Conservation (phyloP, 2,329 filamentous ascomycete species). For the Talaromyces atroroseus region DNA sequence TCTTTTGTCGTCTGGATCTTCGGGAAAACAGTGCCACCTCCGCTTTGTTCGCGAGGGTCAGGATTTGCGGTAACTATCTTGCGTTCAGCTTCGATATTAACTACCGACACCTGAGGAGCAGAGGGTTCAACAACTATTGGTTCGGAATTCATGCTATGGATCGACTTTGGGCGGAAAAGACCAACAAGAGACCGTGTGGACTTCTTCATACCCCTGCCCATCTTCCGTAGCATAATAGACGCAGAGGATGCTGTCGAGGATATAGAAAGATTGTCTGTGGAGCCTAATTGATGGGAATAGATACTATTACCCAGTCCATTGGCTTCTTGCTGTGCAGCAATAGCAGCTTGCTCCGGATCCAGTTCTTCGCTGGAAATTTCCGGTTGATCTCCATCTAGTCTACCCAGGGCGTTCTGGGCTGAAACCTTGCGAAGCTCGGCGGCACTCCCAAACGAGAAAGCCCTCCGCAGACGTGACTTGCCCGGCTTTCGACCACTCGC, state of each 20-base stretch:
- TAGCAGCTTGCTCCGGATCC: conserved; percentile 84
- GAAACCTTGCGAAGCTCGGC: conserved; percentile 78
- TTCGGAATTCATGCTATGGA: conserved; percentile 72
- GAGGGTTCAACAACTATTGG: conserved; percentile 59
- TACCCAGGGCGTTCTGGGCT: conserved; percentile 53
- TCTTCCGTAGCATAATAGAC: conserved; percentile 69
- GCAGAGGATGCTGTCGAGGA: conserved; percentile 46
- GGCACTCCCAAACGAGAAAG: conserved; percentile 94
- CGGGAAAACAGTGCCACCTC: conserved; percentile 74
- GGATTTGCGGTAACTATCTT: conserved; percentile 73
- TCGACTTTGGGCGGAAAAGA: conserved; percentile 88
- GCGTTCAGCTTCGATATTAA: conserved; percentile 89
- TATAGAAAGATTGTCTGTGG: conserved; percentile 76
- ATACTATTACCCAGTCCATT: conserved; percentile 88
- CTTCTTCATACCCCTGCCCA: conserved; percentile 98
- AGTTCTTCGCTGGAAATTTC: conserved; percentile 57
- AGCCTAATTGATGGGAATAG: conserved; percentile 73
- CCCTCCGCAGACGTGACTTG: conserved; percentile 80
- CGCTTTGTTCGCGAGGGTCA: conserved; percentile 57
- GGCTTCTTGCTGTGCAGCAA: conserved; percentile 88
- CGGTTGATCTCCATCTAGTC: conserved; percentile 57
- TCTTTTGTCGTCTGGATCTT: conserved; percentile 82
- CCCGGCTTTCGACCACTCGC: conserved; percentile 72
- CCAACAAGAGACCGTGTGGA: conserved; percentile 85
- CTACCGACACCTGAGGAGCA: conserved; percentile 84